Base-by-base conservation (phyloP, 495 filamentous ascomycete genomes). In the Trichoderma gamsii region DNA sequence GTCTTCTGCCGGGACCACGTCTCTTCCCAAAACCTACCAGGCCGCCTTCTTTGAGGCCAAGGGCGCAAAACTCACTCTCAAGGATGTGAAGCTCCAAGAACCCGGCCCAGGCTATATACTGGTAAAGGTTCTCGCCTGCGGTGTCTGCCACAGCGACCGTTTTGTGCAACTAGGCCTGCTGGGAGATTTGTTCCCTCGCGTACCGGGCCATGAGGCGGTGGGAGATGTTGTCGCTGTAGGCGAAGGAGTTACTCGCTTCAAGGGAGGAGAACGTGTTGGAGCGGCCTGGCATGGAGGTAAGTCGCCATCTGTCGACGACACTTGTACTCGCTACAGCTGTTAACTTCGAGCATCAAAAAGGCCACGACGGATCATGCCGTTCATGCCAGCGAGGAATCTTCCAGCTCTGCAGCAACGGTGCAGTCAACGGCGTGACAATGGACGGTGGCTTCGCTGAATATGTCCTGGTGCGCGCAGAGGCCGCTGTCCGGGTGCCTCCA, bases 371-470 rank as follows among this genome's bases (percentile, higher is more conserved):
- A 29, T 29, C 29, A 1, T 29, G 29, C 29, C 29, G 29, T 29
- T 29, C 29, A 4, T 29, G 29, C 29, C 29, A 29, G 29, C 29
- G 29, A 29, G 29, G 29, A 29, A 29, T 29, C 1, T 29, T 29
- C 29, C 29, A 29, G 29, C 29, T 29, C 29, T 29, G 29, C 29
- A 29, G 29, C 1, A 29, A 29, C 29, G 29, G 29, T 4, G 29
- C 29, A 29, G 29, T 87, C 70, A 88, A 86, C 71, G 85, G 86
- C 16, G 77, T 82, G 9, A 81, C 80, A 3, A 74, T 73, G 68
- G 75, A 81, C 38, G 85, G 85, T 29, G 85, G 85, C 29, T 87
- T 89, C 73, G 88, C 83, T 13, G 83, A 92, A 76, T 91, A 90
- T 77, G 82, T 81, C 70, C 73, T 80, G 21, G 77, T 92, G 12